Evolutionary conservation across 2,329 filamentous ascomycete genomes (phyloP), one percentile per base, ranked within the genome.

Genomic region (Trichoderma breve): DNA sequence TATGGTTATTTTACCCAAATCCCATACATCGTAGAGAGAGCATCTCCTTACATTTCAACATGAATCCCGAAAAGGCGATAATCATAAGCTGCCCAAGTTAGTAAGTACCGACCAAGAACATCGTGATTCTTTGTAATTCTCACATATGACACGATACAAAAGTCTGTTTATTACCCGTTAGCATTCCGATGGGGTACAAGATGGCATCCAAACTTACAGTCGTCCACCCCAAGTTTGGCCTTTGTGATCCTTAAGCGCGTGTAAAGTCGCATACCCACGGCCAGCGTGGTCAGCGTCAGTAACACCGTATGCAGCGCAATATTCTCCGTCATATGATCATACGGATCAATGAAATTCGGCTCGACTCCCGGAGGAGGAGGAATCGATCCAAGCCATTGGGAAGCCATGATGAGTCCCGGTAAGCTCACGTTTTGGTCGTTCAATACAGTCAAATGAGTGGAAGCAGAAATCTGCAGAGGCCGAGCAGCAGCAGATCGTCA

Each of bases 251-350:
- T 11, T 0, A 11, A 15, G 24, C 60, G 60, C 24, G 60, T 43
- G 14, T 63, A 63, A 15, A 43, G 36, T 28, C 60, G 15, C 36
- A 63, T 63, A 12, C 34, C 36, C 36, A 63, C 60, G 60, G 60
- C 60, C 60, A 63, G 60, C 60, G 60, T 63, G 60, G 36, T 63
- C 9, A 63, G 15, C 24, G 60, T 43, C 60, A 63, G 9, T 5
- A 63, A 47, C 14, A 39, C 32, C 36, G 60, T 47, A n/a, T 63
- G 60, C 14, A 63, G 24, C 36, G 60, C 60, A 30, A 43, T 43
- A 43, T 63, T 63, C 36, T 63, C 34, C 6, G n/a, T 12, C 36
- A 63, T 43, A 30, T 63, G 34, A n/a, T 43, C 60, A 63, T 43
- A 63, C 2, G 60, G 60, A 6, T 63, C 24, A 36, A 63, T 43